Evolutionary conservation across 2,329 filamentous ascomycete species (phyloP), one percentile per base, ranked within the genome.

Genomic region (Bipolaris oryzae): DNA sequence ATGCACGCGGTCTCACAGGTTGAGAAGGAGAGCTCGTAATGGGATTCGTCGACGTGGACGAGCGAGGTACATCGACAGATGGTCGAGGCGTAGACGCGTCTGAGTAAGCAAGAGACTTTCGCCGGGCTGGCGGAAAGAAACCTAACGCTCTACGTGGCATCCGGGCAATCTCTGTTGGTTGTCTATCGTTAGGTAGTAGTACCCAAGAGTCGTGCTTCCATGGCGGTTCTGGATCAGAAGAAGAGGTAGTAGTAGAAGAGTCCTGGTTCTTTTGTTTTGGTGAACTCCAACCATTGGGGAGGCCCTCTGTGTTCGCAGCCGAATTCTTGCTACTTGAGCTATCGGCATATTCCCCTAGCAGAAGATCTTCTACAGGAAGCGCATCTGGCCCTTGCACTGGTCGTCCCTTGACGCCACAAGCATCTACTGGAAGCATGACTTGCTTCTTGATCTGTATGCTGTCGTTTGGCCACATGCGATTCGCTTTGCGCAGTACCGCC

Each of bases 131-230:
- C 3, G 94, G 94, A 71, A 98, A 98, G 77, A 94, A 98, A 21
- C 93, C 94, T 42, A 97, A 83, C 2, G 89, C 85, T 76, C 88
- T 87, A 55, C 91, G 87, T 20, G 92, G 87, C 55, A 98, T 86
- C 28, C 95, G 87, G 15, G 88, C 92, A 63, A 99, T 95, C 74
- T 97, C 91, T 21, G 95, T 87, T 0, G 91, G 88, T 21, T 87
- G 82, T 15, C 81, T 79, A 61, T 85, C 84, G 20, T 87, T 89
- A 60, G 94, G 90, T 23, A 97, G 83, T 28, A 89, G 81, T 1
- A 96, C 91, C 92, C 92, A 97, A 43, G 91, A 88, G 56, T 96
- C 91, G 76, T 97, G 92, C 57, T 85, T 89, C 91, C 92, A 96
- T 4, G 87, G 85, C 44, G 79, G 78, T n/a, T 88, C 85, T 33